These are phyloP conservation scores for Vitellaria paradoxa DNA, from an alignment of 179 eudicot genomes.

Conservation along the genomic window DNA sequence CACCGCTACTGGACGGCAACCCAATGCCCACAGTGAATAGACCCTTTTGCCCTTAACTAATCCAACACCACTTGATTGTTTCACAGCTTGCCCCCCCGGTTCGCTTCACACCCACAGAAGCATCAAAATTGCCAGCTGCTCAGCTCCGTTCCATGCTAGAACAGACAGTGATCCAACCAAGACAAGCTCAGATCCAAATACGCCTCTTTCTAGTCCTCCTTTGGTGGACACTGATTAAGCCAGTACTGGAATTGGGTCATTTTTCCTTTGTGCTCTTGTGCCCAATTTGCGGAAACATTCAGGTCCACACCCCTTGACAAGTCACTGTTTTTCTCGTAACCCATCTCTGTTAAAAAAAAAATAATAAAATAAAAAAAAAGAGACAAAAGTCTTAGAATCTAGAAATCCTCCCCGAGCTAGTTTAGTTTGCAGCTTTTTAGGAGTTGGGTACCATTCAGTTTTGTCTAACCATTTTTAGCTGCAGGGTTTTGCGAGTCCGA, in stretches of 20 bases:
- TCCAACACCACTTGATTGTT: not conserved
- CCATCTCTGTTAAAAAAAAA: not conserved
- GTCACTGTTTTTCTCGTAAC: constrained; percentile 1
- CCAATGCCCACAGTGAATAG: constrained; percentile 8
- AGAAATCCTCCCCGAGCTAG: not conserved
- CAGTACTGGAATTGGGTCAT: constrained; percentile 7
- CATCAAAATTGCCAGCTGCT: not conserved
- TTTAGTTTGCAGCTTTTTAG: not conserved
- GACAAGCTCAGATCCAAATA: not conserved
- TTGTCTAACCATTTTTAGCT: too few species aligned
- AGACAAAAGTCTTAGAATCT: not conserved
- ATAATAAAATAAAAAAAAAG: too few species aligned
- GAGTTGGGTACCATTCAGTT: not conserved
- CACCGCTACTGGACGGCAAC: constrained; percentile 8
- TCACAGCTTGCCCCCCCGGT: not conserved
- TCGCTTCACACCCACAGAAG: not conserved
- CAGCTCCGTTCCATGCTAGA: not conserved
- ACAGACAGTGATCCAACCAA: not conserved
- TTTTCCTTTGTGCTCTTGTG: not conserved
- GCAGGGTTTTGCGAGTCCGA: too few species aligned
- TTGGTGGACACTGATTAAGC: constrained; percentile 12
- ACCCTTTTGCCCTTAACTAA: not conserved
- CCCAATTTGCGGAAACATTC: constrained; percentile 5
- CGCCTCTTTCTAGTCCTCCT: not conserved
- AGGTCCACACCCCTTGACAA: not conserved